Evolutionary conservation across 2,329 filamentous ascomycete genomes (phyloP).

Genomic region (Fusarium transvaalense): DNA sequence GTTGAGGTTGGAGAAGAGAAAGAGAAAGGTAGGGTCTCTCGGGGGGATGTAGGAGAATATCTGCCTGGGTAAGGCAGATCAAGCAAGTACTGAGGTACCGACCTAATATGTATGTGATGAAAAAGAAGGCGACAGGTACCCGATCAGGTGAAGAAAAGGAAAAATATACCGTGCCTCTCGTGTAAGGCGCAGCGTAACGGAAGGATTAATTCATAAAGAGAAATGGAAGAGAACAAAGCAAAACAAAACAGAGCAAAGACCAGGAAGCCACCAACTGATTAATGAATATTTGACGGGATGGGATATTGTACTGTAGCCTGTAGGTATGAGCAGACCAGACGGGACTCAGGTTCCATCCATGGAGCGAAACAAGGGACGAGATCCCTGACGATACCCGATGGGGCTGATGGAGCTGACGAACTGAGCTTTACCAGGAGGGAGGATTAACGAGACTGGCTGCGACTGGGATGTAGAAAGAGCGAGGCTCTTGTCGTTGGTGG

Average conservation of each 20-base stretch:
- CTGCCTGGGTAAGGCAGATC: conserved; percentile 1
- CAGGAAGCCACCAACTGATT: conserved; percentile 42
- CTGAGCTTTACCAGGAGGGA: conserved; percentile 25
- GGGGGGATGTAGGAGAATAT: conserved; percentile 3
- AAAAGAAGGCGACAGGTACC: conserved; percentile 5
- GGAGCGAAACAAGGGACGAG: conserved; percentile 47
- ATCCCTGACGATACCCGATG: conserved; percentile 44
- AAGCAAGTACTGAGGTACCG: conserved; percentile 12
- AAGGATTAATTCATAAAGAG: conserved; percentile 9
- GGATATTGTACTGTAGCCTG: conserved; percentile 35
- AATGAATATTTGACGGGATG: conserved; percentile 48
- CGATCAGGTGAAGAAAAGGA: not conserved
- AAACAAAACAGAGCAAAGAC: conserved; percentile 26
- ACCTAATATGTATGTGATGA: not conserved
- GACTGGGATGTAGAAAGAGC: conserved; percentile 32
- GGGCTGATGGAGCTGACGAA: conserved; percentile 39
- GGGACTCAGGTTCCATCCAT: conserved; percentile 42
- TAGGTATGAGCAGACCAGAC: conserved; percentile 36
- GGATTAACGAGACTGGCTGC: conserved; percentile 39
- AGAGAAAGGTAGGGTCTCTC: conserved; percentile 19
- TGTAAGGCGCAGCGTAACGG: conserved; percentile 12
- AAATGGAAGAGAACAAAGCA: conserved; percentile 23
- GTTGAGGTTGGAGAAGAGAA: conserved; percentile 25
- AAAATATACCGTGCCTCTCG: conserved; percentile 17
- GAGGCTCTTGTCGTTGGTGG: conserved; percentile 48